These are phyloP conservation scores for Biancaea sappan DNA, from an alignment of 306 rosid species.

Conservation along the genomic window DNA sequence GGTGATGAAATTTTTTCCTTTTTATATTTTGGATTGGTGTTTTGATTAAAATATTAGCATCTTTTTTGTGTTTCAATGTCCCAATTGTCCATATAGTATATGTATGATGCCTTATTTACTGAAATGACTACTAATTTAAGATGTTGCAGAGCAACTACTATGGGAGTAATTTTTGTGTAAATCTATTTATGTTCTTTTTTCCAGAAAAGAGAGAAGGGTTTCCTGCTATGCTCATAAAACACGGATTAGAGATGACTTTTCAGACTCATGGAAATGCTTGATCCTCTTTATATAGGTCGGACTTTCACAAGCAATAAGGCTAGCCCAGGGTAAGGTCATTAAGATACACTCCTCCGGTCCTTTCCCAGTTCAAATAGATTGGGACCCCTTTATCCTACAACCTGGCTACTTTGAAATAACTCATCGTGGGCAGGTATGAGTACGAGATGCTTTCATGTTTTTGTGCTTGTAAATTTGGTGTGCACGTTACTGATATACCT, in stretches of 20 bases:
- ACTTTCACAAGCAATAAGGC: constrained; percentile 76
- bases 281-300: constrained; percentile 48
- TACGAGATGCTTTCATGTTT: constrained; percentile 1
- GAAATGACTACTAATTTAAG: neutral
- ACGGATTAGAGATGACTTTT: too few species aligned
- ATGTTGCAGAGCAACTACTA: too few species aligned
- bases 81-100: too few species aligned
- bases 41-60: too few species aligned
- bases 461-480: too few species aligned
- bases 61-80: neutral
- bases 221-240: too few species aligned
- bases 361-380: constrained; percentile 78
- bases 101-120: neutral
- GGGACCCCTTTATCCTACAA: constrained; percentile 73
- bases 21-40: too few species aligned
- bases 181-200: neutral
- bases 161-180: too few species aligned
- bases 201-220: too few species aligned
- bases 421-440: constrained; percentile 50
- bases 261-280: too few species aligned
- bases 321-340: constrained; percentile 68
- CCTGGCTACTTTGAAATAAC: constrained; percentile 60
- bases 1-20: too few species aligned
- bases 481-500: too few species aligned
- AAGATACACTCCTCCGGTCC: constrained; percentile 66